phyloP scores from a whole-genome alignment of 2,329 filamentous ascomycete genomes.

The Exophiala aquamarina region DNA sequence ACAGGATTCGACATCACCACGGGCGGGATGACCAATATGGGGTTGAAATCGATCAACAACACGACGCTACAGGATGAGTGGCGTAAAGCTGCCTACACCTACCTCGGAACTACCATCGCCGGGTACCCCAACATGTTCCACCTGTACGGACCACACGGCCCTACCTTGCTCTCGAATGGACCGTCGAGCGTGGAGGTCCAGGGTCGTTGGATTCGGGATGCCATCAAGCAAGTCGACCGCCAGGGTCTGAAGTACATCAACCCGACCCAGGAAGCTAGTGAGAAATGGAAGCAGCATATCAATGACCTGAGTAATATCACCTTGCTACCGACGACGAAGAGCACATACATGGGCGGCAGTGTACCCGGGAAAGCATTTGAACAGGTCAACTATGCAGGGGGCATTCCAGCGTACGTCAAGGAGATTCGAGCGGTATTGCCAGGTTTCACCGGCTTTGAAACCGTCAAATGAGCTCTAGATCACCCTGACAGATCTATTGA shows the following conservation, averaged over 20 bases:
- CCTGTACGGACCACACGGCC: constrained; percentile 54
- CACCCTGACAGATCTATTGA: too few relatives aligned
- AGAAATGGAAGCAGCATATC: constrained; percentile 52
- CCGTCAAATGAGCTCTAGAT: constrained; percentile 21
- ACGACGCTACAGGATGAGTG: constrained; percentile 38
- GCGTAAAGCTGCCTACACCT: constrained; percentile 36
- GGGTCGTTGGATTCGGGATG: constrained; percentile 53
- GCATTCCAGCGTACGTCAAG: constrained; percentile 24
- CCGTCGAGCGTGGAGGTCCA: constrained; percentile 57
- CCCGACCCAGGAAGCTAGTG: constrained; percentile 46
- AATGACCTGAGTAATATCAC: constrained; percentile 45
- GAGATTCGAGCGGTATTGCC: constrained; percentile 26
- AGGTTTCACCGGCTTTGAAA: constrained; percentile 23
- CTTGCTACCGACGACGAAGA: constrained; percentile 45
- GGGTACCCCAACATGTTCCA: constrained; percentile 53
- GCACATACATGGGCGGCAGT: constrained; percentile 53
- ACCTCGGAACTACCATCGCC: constrained; percentile 43
- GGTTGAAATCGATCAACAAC: constrained; percentile 43
- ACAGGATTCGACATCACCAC: constrained; percentile 48
- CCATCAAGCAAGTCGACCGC: constrained; percentile 52
- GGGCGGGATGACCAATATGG: constrained; percentile 40
- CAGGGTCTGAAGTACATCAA: constrained; percentile 54
- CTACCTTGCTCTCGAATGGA: constrained; percentile 58
- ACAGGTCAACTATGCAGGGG: constrained; percentile 47
- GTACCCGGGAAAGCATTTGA: constrained; percentile 58